A percentile compares a stretch with the other conserved stretches of the same genome.
These are phyloP conservation scores for Xylaria curta DNA, from an alignment of 495 filamentous ascomycete genomes.

Conservation along the genomic window DNA sequence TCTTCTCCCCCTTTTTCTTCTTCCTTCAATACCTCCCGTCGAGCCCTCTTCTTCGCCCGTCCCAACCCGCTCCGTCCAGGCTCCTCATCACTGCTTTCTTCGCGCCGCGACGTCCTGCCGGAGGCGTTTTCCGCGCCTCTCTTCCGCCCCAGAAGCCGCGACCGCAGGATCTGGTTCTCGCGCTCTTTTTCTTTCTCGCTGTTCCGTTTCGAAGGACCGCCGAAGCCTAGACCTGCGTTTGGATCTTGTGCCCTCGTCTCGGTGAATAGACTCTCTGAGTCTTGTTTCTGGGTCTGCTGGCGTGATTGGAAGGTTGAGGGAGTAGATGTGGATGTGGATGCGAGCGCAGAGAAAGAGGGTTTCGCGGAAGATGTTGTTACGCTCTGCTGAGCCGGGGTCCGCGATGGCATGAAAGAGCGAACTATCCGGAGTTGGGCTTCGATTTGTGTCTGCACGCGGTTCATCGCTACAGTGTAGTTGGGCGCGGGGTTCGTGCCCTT, in stretches of 20 bases:
- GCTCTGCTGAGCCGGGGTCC: slow-evolving; percentile 29
- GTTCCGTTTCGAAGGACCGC: slow-evolving; percentile 12
- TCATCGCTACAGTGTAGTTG: slow-evolving; percentile 43
- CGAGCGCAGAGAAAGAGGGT: slow-evolving; percentile 43
- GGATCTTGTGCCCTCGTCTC: slow-evolving; percentile 36
- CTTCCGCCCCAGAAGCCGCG: slow-evolving; percentile 41
- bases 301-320: not conserved
- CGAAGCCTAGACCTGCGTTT: slow-evolving; percentile 47
- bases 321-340: slow-evolving; percentile 20
- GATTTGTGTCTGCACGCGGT: slow-evolving; percentile 43
- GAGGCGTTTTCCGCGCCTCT: slow-evolving; percentile 17
- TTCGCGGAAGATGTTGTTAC: not conserved
- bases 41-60: slow-evolving; percentile 44
- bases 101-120: slow-evolving; percentile 29
- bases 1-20: slow-evolving; percentile 31
- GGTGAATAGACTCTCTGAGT: slow-evolving; percentile 40
- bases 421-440: slow-evolving; percentile 34
- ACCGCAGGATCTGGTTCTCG: slow-evolving; percentile 37
- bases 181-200: slow-evolving; percentile 24
- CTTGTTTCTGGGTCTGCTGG: slow-evolving; percentile 13
- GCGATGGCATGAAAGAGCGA: slow-evolving; percentile 32
- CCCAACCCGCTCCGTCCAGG: slow-evolving; percentile 64
- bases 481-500: slow-evolving; percentile 42
- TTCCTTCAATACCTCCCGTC: slow-evolving; percentile 23
- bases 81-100: slow-evolving; percentile 64